A percentile compares a stretch with the other conserved stretches of the same genome.
These are phyloP conservation scores for Stephania japonica DNA, from an alignment of 164 flowering plant species.

Conservation along the genomic window DNA sequence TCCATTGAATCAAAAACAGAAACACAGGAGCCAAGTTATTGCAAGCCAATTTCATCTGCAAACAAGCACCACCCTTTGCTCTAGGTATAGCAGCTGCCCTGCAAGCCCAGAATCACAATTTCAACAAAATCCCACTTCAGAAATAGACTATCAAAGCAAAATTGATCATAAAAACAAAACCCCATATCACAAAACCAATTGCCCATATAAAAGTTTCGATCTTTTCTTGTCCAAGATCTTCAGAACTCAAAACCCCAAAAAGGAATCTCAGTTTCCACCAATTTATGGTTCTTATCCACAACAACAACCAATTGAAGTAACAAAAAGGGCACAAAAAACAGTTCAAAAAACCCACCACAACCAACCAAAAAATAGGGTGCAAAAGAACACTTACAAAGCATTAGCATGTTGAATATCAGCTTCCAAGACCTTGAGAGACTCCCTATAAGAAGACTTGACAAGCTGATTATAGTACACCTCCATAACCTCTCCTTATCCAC, in stretches of 20 bases:
- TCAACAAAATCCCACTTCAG: conserved; percentile 2
- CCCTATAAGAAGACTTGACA: conserved; percentile 52
- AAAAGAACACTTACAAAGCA: conserved; percentile 48
- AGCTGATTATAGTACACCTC: conserved; percentile 57
- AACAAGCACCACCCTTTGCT: conserved; percentile 49
- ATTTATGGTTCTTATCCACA: conserved; percentile 1
- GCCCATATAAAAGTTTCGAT: neutral
- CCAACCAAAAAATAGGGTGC: neutral
- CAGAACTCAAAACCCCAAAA: neutral
- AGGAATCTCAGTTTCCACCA: neutral
- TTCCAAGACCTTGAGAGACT: conserved; percentile 60
- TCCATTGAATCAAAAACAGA: conserved; percentile 62
- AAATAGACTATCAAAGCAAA: neutral
- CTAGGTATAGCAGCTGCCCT: conserved; percentile 81
- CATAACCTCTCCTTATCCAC: conserved; percentile 22
- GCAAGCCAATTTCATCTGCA: conserved; percentile 75
- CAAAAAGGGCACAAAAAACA: neutral
- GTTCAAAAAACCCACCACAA: neutral
- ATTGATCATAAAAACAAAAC: neutral
- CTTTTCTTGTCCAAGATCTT: neutral
- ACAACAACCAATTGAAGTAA: neutral
- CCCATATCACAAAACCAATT: neutral
- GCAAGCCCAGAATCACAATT: conserved; percentile 13
- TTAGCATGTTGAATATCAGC: conserved; percentile 82
- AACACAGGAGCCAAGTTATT: conserved; percentile 60